Evolutionary conservation across 768 basidiomycete genomes (phyloP).

Genomic region (Glaciozyma antarctica): DNA sequence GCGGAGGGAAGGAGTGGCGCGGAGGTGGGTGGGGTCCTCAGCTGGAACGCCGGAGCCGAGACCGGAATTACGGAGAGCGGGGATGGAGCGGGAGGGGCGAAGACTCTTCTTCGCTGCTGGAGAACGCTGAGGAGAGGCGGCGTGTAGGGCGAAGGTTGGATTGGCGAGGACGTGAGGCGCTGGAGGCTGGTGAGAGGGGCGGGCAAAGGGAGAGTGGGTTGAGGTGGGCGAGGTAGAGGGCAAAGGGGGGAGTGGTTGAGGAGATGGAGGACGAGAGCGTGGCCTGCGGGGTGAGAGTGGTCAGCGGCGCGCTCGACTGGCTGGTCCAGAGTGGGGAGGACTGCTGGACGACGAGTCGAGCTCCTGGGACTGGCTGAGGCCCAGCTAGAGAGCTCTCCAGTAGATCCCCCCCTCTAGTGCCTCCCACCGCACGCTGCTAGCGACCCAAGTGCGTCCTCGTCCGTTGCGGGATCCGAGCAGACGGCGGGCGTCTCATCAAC

Average conservation of each 20-base stretch:
- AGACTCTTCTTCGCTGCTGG: background rate
- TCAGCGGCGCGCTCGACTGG: background rate
- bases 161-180: background rate
- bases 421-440: no score
- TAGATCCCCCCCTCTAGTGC: no score
- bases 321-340: background rate
- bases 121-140: background rate
- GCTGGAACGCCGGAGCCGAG: background rate
- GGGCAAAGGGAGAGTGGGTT: slow-evolving; percentile 13
- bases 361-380: no score
- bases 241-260: background rate
- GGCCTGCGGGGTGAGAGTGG: background rate
- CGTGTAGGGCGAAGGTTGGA: background rate
- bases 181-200: background rate
- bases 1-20: background rate
- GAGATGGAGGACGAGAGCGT: slow-evolving; percentile 2
- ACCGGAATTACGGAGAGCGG: slow-evolving; percentile 5
- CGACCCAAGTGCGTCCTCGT: no score
- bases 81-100: slow-evolving; percentile 20
- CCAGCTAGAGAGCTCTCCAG: no score
- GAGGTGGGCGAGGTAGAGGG: background rate
- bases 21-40: background rate
- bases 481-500: background rate
- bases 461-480: background rate
- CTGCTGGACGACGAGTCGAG: background rate